Evolutionary conservation across 805 yeast species (phyloP), one percentile per base, ranked within the genome.

Genomic region (Kazachstania kunashirensis): DNA sequence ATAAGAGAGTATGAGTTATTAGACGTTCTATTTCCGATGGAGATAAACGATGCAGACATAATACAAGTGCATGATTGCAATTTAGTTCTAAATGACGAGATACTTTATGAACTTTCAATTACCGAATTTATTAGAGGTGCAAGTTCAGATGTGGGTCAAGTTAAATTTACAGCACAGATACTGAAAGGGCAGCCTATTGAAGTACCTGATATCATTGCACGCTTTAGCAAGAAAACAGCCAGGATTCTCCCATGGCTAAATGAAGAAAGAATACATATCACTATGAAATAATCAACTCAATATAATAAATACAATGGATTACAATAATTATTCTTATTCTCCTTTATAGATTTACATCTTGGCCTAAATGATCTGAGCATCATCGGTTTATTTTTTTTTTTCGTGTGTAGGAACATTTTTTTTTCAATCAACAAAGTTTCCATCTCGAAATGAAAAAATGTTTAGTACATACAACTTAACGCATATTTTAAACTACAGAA

Each of bases 231-330:
- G 7, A 50, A 44, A 14, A 30, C 43, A 2, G 32, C 34, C 6
- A 47, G 39, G 15, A 24, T 43, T 11, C 27, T 52, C 3, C 48
- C 52, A 4, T 52, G 53, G 53, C 33, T 50, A 1, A 36, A 28
- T 18, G 41, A 35, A 11, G 29, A 37, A 6, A 40, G 42, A 29
- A 39, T 47, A 3, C 30, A 37, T 11, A 29, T 46, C 18, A 25
- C 13, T 14, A n/a, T 27, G 17, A 16, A 16, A 28, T 28, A 28
- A 16, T 10, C n/a, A n/a, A n/a, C n/a, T n/a, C n/a, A n/a, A n/a
- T n/a, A n/a, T n/a, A n/a, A n/a, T n/a, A n/a, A n/a, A n/a, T n/a
- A n/a, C n/a, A n/a, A n/a, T n/a, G n/a, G n/a, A n/a, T n/a, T n/a
- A n/a, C n/a, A n/a, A n/a, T n/a, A n/a, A n/a, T n/a, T n/a, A n/a